Evolutionary conservation across 179 eudicot genomes (phyloP).

Genomic region (Nepenthes alata): DNA sequence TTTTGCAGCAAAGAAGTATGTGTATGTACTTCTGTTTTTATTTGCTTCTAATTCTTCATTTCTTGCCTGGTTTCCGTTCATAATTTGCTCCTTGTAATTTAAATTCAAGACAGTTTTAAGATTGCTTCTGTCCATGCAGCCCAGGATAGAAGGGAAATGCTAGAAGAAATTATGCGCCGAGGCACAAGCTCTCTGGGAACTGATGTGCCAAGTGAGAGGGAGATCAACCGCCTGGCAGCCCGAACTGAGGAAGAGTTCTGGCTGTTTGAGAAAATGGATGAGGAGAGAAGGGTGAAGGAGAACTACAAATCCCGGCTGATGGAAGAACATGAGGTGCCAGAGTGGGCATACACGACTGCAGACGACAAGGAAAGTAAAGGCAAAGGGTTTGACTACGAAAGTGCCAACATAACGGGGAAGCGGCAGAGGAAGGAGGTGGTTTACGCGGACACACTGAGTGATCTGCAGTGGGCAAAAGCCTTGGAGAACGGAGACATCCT

Average conservation of each 20-base stretch:
- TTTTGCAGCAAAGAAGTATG: too few species aligned
- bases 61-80: too few species aligned
- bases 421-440: conserved; percentile 76
- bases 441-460: conserved; percentile 68
- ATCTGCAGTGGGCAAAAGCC: conserved; percentile 60
- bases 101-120: background rate
- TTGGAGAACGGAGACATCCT: conserved; percentile 59
- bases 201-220: conserved; percentile 93
- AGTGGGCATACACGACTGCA: conserved; percentile 69
- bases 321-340: conserved; percentile 92
- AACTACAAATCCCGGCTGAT: conserved; percentile 77
- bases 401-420: conserved; percentile 62
- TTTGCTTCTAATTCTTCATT: too few species aligned
- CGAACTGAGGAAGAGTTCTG: conserved; percentile 88
- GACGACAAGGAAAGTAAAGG: conserved; percentile 44
- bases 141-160: conserved; percentile 84
- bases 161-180: conserved; percentile 86
- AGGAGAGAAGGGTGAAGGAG: conserved; percentile 73
- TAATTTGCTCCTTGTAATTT: background rate
- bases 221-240: conserved; percentile 86
- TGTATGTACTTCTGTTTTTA: too few species aligned
- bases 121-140: conserved; percentile 45
- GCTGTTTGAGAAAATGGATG: conserved; percentile 95
- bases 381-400: conserved; percentile 62
- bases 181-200: conserved; percentile 88